phyloP scores from a whole-genome alignment of 805 yeast species.

The Deakozyma indianensis region DNA sequence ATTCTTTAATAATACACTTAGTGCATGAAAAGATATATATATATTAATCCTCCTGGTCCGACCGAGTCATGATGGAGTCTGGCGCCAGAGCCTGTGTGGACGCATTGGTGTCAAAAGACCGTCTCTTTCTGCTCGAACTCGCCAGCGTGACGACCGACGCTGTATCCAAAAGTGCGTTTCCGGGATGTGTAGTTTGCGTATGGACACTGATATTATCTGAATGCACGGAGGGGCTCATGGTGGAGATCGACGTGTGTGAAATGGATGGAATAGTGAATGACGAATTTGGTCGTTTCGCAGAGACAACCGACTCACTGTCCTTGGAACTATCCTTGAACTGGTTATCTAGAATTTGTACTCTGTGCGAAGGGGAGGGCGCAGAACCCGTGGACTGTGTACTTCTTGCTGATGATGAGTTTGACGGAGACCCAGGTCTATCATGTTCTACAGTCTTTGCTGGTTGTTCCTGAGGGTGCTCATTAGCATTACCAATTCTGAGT shows the following conservation, averaged over 20 bases:
- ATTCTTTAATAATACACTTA: background rate
- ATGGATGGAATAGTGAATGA: constrained; percentile 16
- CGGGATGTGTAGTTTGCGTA: background rate
- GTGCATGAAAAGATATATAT: background rate
- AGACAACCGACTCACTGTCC: constrained; percentile 8
- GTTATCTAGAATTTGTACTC: constrained; percentile 11
- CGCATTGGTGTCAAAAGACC: constrained; percentile 24
- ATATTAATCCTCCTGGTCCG: constrained; percentile 5
- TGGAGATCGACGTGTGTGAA: constrained; percentile 14
- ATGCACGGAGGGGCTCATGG: constrained; percentile 10
- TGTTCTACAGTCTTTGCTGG: background rate
- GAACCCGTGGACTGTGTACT: background rate
- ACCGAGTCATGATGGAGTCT: constrained; percentile 13
- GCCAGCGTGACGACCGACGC: constrained; percentile 26
- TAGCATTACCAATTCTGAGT: background rate
- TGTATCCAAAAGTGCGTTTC: constrained; percentile 11
- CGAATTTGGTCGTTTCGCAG: constrained; percentile 12
- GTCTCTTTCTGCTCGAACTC: constrained; percentile 14
- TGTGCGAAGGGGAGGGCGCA: constrained; percentile 1
- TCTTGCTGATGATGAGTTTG: background rate
- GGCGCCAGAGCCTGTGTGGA: constrained; percentile 23
- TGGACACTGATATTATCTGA: background rate
- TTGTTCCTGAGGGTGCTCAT: background rate
- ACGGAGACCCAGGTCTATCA: background rate
- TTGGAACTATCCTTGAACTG: constrained; percentile 1